Base-by-base conservation (phyloP, 2,329 filamentous ascomycete species). In the Fusarium equiseti region DNA sequence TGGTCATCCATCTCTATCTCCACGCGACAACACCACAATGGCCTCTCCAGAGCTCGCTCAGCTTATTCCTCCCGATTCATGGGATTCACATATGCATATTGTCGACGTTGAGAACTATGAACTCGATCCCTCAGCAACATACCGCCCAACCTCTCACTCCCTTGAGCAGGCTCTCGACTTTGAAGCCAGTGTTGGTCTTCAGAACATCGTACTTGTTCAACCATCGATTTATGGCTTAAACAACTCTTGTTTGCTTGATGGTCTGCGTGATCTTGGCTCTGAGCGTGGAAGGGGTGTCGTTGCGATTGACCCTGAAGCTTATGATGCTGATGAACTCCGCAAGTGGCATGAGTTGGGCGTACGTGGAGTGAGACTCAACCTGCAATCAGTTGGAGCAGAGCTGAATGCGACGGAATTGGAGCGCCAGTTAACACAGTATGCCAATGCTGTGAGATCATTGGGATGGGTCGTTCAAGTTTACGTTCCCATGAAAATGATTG, bases 71-170 rank as follows among this genome's bases (percentile, higher is more conserved):
- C 61, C 67, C 16, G 79, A 80, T 16, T 81, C 88, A 59, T 90
- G 88, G 88, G 88, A 90, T 74, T 86, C 84, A 53, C 88, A 90
- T 75, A 90, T 90, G 86, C 89, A 91, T 75, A 83, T 90, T 35
- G 81, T 89, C 51, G 86, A 89, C 55, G 87, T 86, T 0, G 73
- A 79, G 22, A 75, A 76, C 10, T 90, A 86, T 73, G 83, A 86
- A 2, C 75, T 89, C 11, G 78, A 81, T 27, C 65, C 81, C 10
- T 73, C 79, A 31, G 87, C 88, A 35, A 78, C 81, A 66, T 90
- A 91, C 77, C 78, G 77, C 20, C 87, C 88, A 5, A 75, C 76
- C 5, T 71, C 82, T 15, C 84, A 88, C 71, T 85, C 82, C 4
- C 77, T 90, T 9, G 72, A 80, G 10, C 81, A 89, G 32, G 87